These are phyloP conservation scores for Juglanconis juglandina DNA, from an alignment of 2,329 filamentous ascomycete genomes.

Conservation along the genomic window DNA sequence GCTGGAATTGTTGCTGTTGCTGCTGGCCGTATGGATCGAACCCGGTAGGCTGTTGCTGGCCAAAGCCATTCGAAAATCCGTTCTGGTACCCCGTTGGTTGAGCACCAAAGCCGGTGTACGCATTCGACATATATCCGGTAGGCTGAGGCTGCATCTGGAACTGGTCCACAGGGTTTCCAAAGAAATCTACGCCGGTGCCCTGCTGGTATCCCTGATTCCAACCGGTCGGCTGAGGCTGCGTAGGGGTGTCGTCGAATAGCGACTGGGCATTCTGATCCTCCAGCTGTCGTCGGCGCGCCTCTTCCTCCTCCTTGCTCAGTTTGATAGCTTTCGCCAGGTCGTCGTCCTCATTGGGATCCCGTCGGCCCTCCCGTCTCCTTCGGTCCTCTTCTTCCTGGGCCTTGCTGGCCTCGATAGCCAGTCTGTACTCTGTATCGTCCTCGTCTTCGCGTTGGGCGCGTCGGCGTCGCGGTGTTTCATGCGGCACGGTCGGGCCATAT, in stretches of 20 bases:
- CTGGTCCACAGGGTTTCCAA: conserved; percentile 87
- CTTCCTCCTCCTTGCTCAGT: conserved; percentile 92
- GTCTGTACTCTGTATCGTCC: conserved; percentile 83
- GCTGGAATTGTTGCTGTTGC: conserved; percentile 44
- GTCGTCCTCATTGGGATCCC: conserved; percentile 65
- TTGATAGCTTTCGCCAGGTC: conserved; percentile 93
- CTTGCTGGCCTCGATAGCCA: conserved; percentile 94
- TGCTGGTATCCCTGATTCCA: conserved; percentile 98
- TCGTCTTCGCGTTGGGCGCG: conserved; percentile 62
- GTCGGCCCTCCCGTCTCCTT: conserved; percentile 64
- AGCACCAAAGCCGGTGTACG: conserved; percentile 51
- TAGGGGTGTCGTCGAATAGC: conserved; percentile 79
- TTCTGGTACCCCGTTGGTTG: conserved; percentile 54
- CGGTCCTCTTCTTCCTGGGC: conserved; percentile 89
- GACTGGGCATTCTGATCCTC: conserved; percentile 81
- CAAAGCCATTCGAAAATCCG: conserved; percentile 67
- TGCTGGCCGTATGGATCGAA: conserved; percentile 67
- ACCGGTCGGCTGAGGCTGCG: conserved; percentile 74
- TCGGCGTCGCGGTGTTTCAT: conserved; percentile 43
- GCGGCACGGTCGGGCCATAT: conserved; percentile 49
- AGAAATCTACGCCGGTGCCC: conserved; percentile 93
- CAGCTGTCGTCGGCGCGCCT: conserved; percentile 78
- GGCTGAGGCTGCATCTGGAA: conserved; percentile 72
- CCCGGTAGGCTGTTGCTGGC: conserved; percentile 61
- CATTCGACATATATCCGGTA: conserved; percentile 65